Base-by-base conservation (phyloP, 257 asterid genomes). In the Linaria vulgaris region DNA sequence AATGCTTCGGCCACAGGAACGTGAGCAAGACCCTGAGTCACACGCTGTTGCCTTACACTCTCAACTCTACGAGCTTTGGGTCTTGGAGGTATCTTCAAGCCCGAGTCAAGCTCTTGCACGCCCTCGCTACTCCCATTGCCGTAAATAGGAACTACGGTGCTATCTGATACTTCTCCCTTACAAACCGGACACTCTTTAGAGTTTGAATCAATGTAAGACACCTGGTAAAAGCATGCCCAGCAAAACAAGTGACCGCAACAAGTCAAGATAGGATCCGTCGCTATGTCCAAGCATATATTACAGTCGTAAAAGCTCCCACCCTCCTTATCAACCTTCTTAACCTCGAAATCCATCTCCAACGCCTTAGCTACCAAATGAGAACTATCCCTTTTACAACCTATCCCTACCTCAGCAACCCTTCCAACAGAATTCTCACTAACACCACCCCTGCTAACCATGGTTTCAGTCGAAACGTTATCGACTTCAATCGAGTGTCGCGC, bases 301-400 rank as follows among this genome's bases (percentile, higher is more conserved):
- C 89, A 83, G 21, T 78, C 89, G 19, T 61, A 83, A 67, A 83
- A 78, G 24, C 70, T 73, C 7, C 82, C 84, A 55, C 74, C 69
- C 12, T 64, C 78, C 39, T 50, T 59, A 4, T 20, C 87, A 24
- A 41, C 70, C 73, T 80, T 85, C 76, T 82, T 78, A 23, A 72
- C 65, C 46, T 80, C 84, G 1, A 79, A 30, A 37, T 78, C 82
- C 80, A 77, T 78, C 71, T 77, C 91, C 71, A 89, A 74, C 1
- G 97, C 96, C 76, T 69, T 81, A 6, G 97, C 92, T 14, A 91
- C 95, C 85, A 92, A 74, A 75, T 73, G 83, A 41, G 86, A 76
- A 69, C 91, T 87, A 56, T 85, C 91, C 78, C 91, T 79, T 61
- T 85, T 85, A 79, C 83, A 78, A 15, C 91, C 85, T 56, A 67